Evolutionary conservation across 1,139 yeast species (phyloP).

Genomic region (Kurtzmaniella quercitrusa): DNA sequence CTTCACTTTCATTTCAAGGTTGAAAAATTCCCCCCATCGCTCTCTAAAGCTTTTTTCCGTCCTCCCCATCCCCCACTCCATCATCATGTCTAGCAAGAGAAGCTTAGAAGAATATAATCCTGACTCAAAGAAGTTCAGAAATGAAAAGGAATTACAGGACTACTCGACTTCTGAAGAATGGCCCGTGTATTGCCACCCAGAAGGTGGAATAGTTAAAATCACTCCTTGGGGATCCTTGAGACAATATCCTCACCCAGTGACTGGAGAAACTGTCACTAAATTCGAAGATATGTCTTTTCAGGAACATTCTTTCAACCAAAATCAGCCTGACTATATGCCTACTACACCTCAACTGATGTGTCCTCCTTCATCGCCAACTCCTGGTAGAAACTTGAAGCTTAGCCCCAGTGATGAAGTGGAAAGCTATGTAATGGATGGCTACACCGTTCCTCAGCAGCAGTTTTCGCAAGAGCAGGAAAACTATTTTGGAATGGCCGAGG

Average conservation of each 20-base stretch:
- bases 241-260: slow-evolving; percentile 27
- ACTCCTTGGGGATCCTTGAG: slow-evolving; percentile 57
- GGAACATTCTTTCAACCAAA: slow-evolving; percentile 27
- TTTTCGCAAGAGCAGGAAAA: slow-evolving; percentile 36
- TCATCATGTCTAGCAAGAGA: slow-evolving; percentile 17
- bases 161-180: slow-evolving; percentile 41
- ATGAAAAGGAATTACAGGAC: slow-evolving; percentile 17
- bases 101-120: slow-evolving; percentile 20
- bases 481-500: slow-evolving; percentile 34
- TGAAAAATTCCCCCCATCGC: not conserved
- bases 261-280: slow-evolving; percentile 36
- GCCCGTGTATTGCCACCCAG: slow-evolving; percentile 61
- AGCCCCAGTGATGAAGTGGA: slow-evolving; percentile 42
- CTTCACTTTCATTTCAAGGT: too few species aligned
- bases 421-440: slow-evolving; percentile 38
- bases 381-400: slow-evolving; percentile 15
- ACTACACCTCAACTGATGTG: slow-evolving; percentile 9
- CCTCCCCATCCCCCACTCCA: not conserved
- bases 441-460: slow-evolving; percentile 16
- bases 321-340: slow-evolving; percentile 12
- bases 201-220: slow-evolving; percentile 60
- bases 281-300: slow-evolving; percentile 41
- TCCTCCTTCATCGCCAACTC: slow-evolving; percentile 10
- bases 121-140: slow-evolving; percentile 22
- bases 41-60: not conserved